These are phyloP conservation scores for Eimeria praecox DNA, from an alignment of 169 alveolate genomes.

Conservation along the genomic window DNA sequence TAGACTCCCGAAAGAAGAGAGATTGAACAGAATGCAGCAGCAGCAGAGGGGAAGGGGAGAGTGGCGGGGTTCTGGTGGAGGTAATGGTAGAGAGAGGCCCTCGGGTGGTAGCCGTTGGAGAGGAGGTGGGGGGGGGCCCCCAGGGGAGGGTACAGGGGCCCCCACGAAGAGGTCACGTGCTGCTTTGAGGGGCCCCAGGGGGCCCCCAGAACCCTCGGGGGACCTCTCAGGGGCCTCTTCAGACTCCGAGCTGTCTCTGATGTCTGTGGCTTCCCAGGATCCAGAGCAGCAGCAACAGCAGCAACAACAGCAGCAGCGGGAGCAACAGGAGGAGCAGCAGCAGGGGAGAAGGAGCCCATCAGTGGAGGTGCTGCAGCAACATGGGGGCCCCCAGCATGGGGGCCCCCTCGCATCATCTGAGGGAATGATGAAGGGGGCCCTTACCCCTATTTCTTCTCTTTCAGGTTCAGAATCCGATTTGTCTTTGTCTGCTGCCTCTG, in stretches of 20 bases:
- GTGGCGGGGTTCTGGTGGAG: conserved; percentile 34
- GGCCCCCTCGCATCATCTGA: background rate
- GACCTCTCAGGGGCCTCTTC: conserved; percentile 15
- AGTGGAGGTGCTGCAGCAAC: conserved; percentile 11
- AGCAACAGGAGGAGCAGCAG: conserved; percentile 33
- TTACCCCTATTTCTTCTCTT: conserved; percentile 48
- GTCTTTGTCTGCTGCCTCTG: conserved; percentile 20
- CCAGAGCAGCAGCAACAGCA: background rate
- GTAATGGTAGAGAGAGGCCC: background rate
- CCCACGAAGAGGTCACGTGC: conserved; percentile 16
- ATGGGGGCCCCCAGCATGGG: background rate
- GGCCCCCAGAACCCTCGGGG: background rate
- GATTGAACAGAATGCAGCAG: background rate
- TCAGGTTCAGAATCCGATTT: conserved; percentile 26
- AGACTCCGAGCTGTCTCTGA: conserved; percentile 42
- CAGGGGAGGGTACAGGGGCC: conserved; percentile 28
- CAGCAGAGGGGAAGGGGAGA: background rate
- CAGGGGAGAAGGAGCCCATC: background rate
- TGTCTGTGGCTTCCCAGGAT: conserved; percentile 52
- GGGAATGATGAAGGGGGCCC: background rate
- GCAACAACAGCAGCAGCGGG: background rate
- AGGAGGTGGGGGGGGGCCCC: conserved; percentile 12
- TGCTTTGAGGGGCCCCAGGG: background rate
- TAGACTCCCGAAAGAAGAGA: conserved; percentile 11
- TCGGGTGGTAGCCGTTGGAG: background rate